Percentiles rank a stretch among this genome's conserved stretches.
Conservation (phyloP, 208 protist genomes). For the Leishmania guyanensis region DNA sequence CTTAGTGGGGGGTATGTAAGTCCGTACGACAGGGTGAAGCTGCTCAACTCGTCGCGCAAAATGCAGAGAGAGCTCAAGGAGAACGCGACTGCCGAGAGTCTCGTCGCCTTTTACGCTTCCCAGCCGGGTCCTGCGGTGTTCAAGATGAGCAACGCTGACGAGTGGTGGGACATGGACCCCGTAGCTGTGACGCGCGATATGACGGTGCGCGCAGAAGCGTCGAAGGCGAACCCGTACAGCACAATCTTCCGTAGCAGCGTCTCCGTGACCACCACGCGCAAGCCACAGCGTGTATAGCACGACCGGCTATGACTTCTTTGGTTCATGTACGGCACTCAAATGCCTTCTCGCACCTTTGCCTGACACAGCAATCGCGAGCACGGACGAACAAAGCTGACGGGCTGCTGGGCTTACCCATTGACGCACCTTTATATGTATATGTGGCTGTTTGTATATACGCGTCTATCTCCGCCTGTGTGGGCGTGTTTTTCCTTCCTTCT, state of each 20-base stretch:
- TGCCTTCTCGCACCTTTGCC: not conserved
- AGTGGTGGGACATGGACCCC: conserved; percentile 76
- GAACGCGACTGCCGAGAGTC: conserved; percentile 22
- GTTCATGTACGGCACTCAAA: not conserved
- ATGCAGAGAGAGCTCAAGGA: conserved; percentile 28
- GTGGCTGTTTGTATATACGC: not conserved
- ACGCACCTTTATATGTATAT: not conserved
- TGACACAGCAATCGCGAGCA: not conserved
- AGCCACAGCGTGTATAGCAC: not conserved
- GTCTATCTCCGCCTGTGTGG: not conserved
- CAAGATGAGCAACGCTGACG: conserved; percentile 84
- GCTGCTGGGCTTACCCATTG: not conserved
- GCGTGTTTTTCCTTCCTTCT: not conserved
- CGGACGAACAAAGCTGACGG: not conserved
- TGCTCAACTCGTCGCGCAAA: conserved; percentile 34
- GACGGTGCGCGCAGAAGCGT: conserved; percentile 15
- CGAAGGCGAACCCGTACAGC: conserved; percentile 41
- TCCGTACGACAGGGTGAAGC: conserved; percentile 37
- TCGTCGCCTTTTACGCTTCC: conserved; percentile 28
- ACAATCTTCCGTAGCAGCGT: conserved; percentile 16
- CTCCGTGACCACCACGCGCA: not conserved
- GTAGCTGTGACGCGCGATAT: conserved; percentile 45
- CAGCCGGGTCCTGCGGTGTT: conserved; percentile 46
- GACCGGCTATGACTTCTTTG: no score
- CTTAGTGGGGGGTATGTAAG: conserved; percentile 45